Base-by-base conservation (phyloP, 208 protist species). In the Trypanosoma rangeli region DNA sequence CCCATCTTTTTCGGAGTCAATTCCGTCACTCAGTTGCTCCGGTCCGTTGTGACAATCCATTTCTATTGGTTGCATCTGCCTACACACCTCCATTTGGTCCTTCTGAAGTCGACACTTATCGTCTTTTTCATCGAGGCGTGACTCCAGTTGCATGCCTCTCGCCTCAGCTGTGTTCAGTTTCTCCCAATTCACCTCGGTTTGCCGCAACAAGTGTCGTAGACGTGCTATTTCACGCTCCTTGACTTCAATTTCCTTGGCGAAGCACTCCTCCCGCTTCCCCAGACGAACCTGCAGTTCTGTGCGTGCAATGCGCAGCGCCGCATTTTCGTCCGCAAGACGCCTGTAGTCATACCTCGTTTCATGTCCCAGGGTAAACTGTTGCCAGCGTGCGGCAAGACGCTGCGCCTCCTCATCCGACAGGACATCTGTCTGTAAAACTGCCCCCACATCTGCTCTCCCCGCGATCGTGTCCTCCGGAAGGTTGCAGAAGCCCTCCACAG, bases 371-470 rank as follows among this genome's bases (percentile, higher is more conserved):
- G 46, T 66, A 15, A 26, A 60, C 49, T 39, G 44, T 18, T 56
- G 58, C 31, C 44, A 65, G 7, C 13, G 58, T 50, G n/a, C 35
- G 18, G 58, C 13, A 24, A 73, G 48, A 3, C 33, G n/a, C 24
- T 64, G 22, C 24, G 69, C 69, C 69, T 74, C 69, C 42, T 1
- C 44, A 31, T 74, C 54, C 4, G 61, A 74, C 13, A 37, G 15
- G 18, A 61, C 69, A 28, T 61, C 61, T 1, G 63, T 37, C 13
- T 26, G 26, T 31, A 65, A 52, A 24, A 76, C 24, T 28, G n/a
- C 31, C 56, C 49, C 48, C 22, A 70, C 24, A 28, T 59, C 29
- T 5, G n/a, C 18, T 37, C 22, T 8, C 24, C 13, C 31, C 0
- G 16, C 39, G 15, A 46, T n/a, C 12, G 26, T 13, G 18, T 29